phyloP scores from a whole-genome alignment of 2,329 filamentous ascomycete species.

The Nothomitra cinnamomea region DNA sequence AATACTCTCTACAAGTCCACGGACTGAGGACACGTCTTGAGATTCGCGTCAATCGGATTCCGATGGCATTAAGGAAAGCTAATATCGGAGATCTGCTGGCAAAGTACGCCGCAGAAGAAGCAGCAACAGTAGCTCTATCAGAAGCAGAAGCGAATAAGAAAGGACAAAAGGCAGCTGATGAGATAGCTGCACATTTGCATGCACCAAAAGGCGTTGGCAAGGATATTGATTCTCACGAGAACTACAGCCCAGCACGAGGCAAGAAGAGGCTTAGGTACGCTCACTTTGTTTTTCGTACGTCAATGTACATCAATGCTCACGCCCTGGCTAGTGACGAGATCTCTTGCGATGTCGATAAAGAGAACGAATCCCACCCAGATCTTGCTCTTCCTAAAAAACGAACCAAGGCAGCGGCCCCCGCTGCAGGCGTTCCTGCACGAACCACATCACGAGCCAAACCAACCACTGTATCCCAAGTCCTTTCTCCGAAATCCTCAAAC shows the following conservation, averaged over 20 bases:
- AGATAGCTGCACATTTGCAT: not conserved
- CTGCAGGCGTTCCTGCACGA: conserved; percentile 20
- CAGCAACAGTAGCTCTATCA: conserved; percentile 1
- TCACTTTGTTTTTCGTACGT: conserved; percentile 5
- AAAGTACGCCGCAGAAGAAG: conserved; percentile 23
- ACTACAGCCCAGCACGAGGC: conserved; percentile 8
- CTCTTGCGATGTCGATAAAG: conserved; percentile 40
- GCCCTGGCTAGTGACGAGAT: conserved; percentile 40
- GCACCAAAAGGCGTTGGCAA: not conserved
- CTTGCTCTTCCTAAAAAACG: conserved; percentile 56
- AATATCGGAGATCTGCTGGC: conserved; percentile 68
- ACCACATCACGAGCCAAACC: conserved; percentile 26
- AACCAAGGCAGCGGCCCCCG: conserved; percentile 29
- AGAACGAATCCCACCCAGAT: conserved; percentile 41
- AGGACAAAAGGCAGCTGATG: not conserved
- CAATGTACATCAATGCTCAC: conserved; percentile 14
- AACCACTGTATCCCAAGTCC: conserved; percentile 37
- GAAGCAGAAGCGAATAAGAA: not conserved
- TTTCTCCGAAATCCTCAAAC: conserved; percentile 73
- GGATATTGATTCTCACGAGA: not conserved
- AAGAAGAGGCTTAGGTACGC: conserved; percentile 19
- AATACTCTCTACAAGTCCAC: conserved; percentile 77
- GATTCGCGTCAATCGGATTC: conserved; percentile 85
- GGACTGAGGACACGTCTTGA: conserved; percentile 74
- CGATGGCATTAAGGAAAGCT: conserved; percentile 55